Base-by-base conservation (phyloP, 2,329 filamentous ascomycete genomes). In the Penicillium sp. region DNA sequence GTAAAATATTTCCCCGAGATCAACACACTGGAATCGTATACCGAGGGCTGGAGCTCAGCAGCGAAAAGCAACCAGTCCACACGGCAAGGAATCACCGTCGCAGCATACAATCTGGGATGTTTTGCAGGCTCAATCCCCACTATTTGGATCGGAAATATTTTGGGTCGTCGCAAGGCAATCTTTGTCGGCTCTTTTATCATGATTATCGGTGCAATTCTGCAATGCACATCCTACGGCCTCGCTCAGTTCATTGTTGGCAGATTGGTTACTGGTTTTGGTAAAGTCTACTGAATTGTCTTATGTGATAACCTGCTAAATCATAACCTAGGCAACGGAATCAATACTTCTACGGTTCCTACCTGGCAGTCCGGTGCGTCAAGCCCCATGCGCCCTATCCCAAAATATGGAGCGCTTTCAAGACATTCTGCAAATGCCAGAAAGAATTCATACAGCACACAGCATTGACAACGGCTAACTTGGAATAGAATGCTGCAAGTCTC, bases 1-100 rank as follows among this genome's bases (percentile, higher is more conserved):
- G 73, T 83, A 3, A 64, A 72, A 36, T 73, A 73, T 31, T 82
- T 83, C 58, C 80, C 80, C 1, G 62, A 75, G 53, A 80, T 81
- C 62, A 72, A 82, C 65, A 81, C 79, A 0, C 56, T 77, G 50
- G 69, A 77, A 59, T 42, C 42, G 10, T 40, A 40, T 11, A 71
- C 75, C 5, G 69, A 58, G 6, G 78, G 77, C 8, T 27, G 27
- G 22, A 34, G 27, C 10, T 29, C 21, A 1, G 68, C 43, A 11
- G 40, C 62, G 43, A 52, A 59, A 27, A 56, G 70, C 3, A 63
- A 75, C 54, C 77, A 79, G 56, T 76, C 77, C 6, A 77, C 74
- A 7, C 68, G 77, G 13, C 77, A 79, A 61, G 77, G 77, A 64
- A 66, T 34, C 16, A 13, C 10, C 7, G 74, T 77, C 27, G 76